Base-by-base conservation (phyloP, 2,329 filamentous ascomycete species). In the Monosporascus ibericus region DNA sequence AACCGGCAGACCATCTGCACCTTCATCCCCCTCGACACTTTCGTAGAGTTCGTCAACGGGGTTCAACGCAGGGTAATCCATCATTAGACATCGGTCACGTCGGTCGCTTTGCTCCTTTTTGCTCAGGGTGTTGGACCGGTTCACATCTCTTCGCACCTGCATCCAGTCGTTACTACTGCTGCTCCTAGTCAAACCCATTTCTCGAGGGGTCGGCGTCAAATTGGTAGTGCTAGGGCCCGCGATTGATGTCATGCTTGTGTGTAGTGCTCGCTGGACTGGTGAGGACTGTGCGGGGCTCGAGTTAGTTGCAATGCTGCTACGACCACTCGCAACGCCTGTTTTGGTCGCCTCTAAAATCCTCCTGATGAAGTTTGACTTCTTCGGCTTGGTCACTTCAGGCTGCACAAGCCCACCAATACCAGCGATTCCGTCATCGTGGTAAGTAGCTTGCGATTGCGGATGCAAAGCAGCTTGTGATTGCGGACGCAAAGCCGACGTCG, bases 271-370 rank as follows among this genome's bases (percentile, higher is more conserved):
- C 56, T 68, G 66, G 48, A 75, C 71, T 2, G 74, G 70, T 6
- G 75, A 74, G 3, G 72, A 67, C 50, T 70, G 70, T n/a, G 70
- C 63, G 2, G 74, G 70, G 42, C 71, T 70, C 6, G 71, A 65
- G 2, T 81, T 81, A 34, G 83, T 81, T 3, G 86, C 87, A 58
- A 96, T 90, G 58, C 87, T 95, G 58, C 87, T 94, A 56, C 92
- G 83, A 50, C 89, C 90, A 65, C 85, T 95, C 2, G 92, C 92
- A 36, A 95, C 92, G 34, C 91, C 90, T 0, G 92, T 96, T 73
- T 95, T 96, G 17, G 92, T 92, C 2, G 90, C 90, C 59, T 96
- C 92, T 30, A 96, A 83, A 61, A 97, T 92, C 65, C 95, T 95
- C 70, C 92, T 94, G 77, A 97, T 94, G 64, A 97, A 95, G 48